These are phyloP conservation scores for Tritrichomonas musculus DNA, from an alignment of 208 protist species.

Conservation along the genomic window DNA sequence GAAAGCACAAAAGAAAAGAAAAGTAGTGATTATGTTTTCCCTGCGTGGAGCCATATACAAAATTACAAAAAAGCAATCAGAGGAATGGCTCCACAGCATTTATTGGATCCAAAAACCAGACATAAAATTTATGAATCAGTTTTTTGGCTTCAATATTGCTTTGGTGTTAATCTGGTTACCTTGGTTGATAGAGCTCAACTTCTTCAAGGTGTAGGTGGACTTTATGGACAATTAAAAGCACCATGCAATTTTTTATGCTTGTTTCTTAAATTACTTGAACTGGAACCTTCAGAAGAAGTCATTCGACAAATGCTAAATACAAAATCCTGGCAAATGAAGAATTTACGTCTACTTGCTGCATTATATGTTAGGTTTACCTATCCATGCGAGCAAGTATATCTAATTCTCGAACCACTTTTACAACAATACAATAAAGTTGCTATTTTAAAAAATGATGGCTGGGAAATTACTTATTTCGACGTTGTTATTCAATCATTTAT, in stretches of 20 bases:
- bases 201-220: neutral
- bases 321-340: conserved; percentile 13
- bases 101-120: neutral
- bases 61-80: neutral
- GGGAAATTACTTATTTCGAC: neutral
- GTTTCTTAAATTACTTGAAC: neutral
- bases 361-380: neutral
- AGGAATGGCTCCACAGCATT: neutral
- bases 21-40: neutral
- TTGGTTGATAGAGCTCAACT: conserved; percentile 3
- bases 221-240: neutral
- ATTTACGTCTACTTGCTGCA: neutral
- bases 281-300: conserved; percentile 10
- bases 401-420: neutral
- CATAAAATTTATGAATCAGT: conserved; percentile 16
- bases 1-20: no score
- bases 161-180: neutral
- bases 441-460: neutral
- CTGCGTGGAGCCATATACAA: neutral
- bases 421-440: neutral
- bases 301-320: neutral
- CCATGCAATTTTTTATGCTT: conserved; percentile 26
- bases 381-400: neutral
- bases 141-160: conserved; percentile 25
- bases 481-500: neutral